Conservation (phyloP, 1,139 yeast genomes). For the Magnusiomyces starmeri region DNA sequence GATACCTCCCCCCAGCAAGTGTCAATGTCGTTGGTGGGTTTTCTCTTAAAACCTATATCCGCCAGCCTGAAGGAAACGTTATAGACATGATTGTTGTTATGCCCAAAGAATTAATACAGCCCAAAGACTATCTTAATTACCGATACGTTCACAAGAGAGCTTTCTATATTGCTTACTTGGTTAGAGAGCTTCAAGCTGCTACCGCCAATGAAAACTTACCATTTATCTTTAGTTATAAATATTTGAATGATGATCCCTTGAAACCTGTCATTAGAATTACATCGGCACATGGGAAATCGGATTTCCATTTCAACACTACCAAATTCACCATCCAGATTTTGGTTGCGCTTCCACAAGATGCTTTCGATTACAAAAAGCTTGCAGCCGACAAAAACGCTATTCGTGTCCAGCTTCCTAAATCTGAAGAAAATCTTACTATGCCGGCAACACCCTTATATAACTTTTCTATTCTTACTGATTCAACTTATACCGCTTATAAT, state of each 20-base stretch:
- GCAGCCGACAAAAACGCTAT: conserved; percentile 60
- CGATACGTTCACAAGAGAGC: conserved; percentile 86
- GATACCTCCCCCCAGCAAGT: conserved; percentile 63
- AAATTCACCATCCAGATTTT: conserved; percentile 65
- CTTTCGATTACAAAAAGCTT: conserved; percentile 69
- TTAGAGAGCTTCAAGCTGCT: conserved; percentile 51
- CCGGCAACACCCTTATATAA: conserved; percentile 86
- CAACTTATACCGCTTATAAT: conserved; percentile 61
- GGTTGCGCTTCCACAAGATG: conserved; percentile 62
- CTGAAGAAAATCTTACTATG: conserved; percentile 34
- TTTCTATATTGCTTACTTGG: conserved; percentile 72
- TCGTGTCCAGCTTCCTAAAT: conserved; percentile 40
- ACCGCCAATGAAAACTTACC: conserved; percentile 47
- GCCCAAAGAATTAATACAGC: conserved; percentile 68
- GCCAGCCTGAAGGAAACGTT: conserved; percentile 52
- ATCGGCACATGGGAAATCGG: conserved; percentile 19
- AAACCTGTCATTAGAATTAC: conserved; percentile 29
- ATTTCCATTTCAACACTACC: conserved; percentile 57
- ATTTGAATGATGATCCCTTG: conserved; percentile 34
- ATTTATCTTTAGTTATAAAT: conserved; percentile 47
- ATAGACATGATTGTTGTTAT: conserved; percentile 76
- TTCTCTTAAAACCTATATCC: conserved; percentile 75
- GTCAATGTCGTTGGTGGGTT: conserved; percentile 83
- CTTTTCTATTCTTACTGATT: conserved; percentile 64
- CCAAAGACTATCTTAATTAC: conserved; percentile 84